Evolutionary conservation across 805 yeast genomes (phyloP).

Genomic region (Myxozyma sirexii): DNA sequence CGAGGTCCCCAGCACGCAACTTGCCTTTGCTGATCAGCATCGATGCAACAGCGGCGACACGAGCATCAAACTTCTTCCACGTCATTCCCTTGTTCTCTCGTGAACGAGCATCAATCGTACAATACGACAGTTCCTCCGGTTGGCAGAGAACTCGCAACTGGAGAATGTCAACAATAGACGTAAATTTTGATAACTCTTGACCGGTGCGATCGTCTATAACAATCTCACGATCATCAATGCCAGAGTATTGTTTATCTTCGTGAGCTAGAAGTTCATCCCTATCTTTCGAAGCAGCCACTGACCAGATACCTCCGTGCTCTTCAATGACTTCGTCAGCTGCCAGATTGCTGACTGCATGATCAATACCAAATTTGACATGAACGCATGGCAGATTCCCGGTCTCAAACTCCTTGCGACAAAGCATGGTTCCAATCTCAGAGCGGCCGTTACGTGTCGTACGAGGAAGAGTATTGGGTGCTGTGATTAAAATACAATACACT

Average conservation of each 20-base stretch:
- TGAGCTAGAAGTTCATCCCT: constrained; percentile 63
- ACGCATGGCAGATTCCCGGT: constrained; percentile 79
- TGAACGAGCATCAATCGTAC: constrained; percentile 46
- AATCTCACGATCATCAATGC: constrained; percentile 74
- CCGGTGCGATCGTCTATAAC: constrained; percentile 78
- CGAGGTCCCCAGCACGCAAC: constrained; percentile 68
- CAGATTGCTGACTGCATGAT: constrained; percentile 62
- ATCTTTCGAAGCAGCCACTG: constrained; percentile 68
- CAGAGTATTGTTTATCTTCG: constrained; percentile 76
- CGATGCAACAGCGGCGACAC: constrained; percentile 73
- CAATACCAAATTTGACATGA: constrained; percentile 76
- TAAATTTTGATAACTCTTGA: constrained; percentile 72
- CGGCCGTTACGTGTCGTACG: constrained; percentile 84
- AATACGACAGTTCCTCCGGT: constrained; percentile 79
- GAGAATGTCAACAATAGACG: constrained; percentile 68
- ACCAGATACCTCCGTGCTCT: constrained; percentile 81
- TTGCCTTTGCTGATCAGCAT: constrained; percentile 69
- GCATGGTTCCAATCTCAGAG: constrained; percentile 88
- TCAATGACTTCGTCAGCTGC: constrained; percentile 56
- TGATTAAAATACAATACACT: constrained; percentile 77
- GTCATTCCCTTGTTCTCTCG: constrained; percentile 57
- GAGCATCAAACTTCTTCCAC: constrained; percentile 81
- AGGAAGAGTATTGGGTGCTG: constrained; percentile 80
- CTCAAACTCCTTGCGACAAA: constrained; percentile 72
- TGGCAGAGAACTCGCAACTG: constrained; percentile 75